Evolutionary conservation across 2,329 filamentous ascomycete species (phyloP).

Genomic region (Sclerotinia borealis): DNA sequence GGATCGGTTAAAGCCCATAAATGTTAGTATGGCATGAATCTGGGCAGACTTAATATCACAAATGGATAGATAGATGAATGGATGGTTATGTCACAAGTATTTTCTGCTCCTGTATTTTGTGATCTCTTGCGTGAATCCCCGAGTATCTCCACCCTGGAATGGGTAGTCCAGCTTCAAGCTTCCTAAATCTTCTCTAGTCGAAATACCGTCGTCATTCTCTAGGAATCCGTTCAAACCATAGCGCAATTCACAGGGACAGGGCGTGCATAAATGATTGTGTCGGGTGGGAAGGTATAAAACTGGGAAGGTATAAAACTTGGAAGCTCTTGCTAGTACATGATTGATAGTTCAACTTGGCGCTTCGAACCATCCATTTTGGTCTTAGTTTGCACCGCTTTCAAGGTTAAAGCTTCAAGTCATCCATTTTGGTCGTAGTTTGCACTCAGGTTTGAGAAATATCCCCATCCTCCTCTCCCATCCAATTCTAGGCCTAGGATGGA

Average conservation of each 20-base stretch:
- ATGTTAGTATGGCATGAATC: not conserved
- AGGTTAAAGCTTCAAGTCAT: not conserved
- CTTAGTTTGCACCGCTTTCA: not conserved
- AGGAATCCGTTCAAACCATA: not conserved
- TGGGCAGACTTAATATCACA: not conserved
- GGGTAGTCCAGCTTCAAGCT: not conserved
- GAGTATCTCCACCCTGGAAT: not conserved
- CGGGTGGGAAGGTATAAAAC: too few species aligned
- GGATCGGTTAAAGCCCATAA: not conserved
- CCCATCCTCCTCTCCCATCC: not conserved
- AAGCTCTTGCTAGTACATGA: not conserved
- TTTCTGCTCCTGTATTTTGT: not conserved
- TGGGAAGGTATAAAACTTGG: too few species aligned
- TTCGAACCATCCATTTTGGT: not conserved
- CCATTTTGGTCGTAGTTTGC: not conserved
- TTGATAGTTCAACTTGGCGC: not conserved
- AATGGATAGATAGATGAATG: constrained; percentile 4
- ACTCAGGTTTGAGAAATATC: not conserved
- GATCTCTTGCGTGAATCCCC: not conserved
- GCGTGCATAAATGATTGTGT: too few species aligned
- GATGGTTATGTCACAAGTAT: not conserved
- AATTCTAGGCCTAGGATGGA: too few species aligned
- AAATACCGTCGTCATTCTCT: not conserved
- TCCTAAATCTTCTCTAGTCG: not conserved
- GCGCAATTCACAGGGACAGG: not conserved